A percentile compares a stretch with the other conserved stretches of the same genome.
Evolutionary conservation across 805 yeast species (phyloP).

Genomic region (Candida anglica): DNA sequence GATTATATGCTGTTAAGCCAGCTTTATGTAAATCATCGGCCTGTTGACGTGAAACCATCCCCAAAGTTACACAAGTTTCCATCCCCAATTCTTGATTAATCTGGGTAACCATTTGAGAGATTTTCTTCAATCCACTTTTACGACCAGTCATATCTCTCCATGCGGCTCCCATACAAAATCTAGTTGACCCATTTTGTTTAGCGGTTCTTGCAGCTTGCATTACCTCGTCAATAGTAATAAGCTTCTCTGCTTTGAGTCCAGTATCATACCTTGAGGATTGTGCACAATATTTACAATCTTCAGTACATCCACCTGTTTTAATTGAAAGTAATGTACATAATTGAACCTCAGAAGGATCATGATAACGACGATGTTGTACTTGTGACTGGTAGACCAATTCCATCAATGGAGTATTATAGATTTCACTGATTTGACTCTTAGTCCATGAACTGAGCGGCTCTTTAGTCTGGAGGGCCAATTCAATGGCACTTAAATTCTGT

Average conservation of each 20-base stretch:
- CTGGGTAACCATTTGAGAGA: constrained; percentile 59
- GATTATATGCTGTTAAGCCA: constrained; percentile 79
- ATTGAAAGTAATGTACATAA: constrained; percentile 72
- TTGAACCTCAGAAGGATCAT: constrained; percentile 68
- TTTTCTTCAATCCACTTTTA: constrained; percentile 59
- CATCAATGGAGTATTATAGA: constrained; percentile 63
- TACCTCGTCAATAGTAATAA: constrained; percentile 60
- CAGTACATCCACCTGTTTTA: constrained; percentile 79
- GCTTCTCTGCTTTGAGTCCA: constrained; percentile 65
- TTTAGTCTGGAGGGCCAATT: constrained; percentile 9
- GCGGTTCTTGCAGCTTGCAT: constrained; percentile 62
- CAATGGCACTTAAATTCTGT: constrained; percentile 10
- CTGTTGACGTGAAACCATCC: constrained; percentile 70
- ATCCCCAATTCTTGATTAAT: constrained; percentile 59
- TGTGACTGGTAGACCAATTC: constrained; percentile 60
- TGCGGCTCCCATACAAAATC: constrained; percentile 85
- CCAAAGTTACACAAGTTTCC: constrained; percentile 79
- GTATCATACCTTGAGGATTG: constrained; percentile 69
- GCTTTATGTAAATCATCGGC: constrained; percentile 56
- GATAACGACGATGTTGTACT: constrained; percentile 60
- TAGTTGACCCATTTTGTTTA: constrained; percentile 64
- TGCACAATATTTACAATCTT: constrained; percentile 79
- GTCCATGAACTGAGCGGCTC: constrained; percentile 48
- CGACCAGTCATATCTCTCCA: constrained; percentile 85
- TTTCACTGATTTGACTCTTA: constrained; percentile 51